Evolutionary conservation across 129 eudicot species (phyloP).

Genomic region (Saposhnikovia divaricata): DNA sequence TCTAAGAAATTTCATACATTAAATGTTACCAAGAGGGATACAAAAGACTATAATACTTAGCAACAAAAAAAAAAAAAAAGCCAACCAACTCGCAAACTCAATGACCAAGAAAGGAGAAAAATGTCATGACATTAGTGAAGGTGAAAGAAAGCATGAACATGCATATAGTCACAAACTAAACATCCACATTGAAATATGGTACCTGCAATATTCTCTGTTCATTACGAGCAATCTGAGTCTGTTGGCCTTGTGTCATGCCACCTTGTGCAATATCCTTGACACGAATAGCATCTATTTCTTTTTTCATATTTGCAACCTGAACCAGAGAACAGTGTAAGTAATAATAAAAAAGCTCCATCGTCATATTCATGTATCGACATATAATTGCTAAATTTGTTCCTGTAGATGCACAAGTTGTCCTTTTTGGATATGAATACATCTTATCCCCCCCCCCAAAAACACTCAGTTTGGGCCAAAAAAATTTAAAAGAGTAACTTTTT

Average conservation of each 20-base stretch:
- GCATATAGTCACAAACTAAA: constrained; percentile 3
- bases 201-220: constrained; percentile 98
- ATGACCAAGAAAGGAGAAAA: too few relatives aligned
- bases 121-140: too few relatives aligned
- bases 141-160: neutral
- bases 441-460: neutral
- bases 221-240: constrained; percentile 98
- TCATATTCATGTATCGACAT: neutral
- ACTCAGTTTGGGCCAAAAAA: neutral
- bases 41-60: too few relatives aligned
- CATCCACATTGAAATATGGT: neutral
- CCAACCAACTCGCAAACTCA: too few relatives aligned
- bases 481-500: neutral
- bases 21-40: too few relatives aligned
- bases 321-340: neutral
- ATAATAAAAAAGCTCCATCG: neutral
- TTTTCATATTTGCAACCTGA: constrained; percentile 94
- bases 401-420: neutral
- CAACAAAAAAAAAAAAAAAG: too few relatives aligned
- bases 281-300: constrained; percentile 96
- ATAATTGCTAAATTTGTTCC: neutral
- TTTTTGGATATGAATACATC: neutral
- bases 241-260: constrained; percentile 98
- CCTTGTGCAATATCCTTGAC: constrained; percentile 98
- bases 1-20: constrained; percentile 22